phyloP scores from a whole-genome alignment of 345 rosid genomes.

The Luvunga scandens region DNA sequence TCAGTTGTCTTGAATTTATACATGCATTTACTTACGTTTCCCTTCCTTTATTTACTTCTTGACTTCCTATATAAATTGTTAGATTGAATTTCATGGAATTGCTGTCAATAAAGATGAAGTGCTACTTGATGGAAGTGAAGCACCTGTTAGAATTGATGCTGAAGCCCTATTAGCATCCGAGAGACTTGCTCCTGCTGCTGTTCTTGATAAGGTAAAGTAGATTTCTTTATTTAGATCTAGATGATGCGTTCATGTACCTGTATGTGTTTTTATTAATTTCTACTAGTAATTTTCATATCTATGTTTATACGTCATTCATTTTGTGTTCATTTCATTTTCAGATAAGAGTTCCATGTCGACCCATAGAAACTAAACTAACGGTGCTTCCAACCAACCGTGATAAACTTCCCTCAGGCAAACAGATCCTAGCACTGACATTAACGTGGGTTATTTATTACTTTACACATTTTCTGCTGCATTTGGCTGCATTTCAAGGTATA shows the following conservation, averaged over 20 bases:
- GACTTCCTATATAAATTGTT: slow-evolving; percentile 3
- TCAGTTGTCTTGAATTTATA: too few relatives aligned
- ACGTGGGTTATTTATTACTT: slow-evolving; percentile 50
- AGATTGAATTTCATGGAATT: slow-evolving; percentile 91
- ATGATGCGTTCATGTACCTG: not conserved
- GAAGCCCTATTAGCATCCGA: slow-evolving; percentile 79
- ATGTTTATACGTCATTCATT: not conserved
- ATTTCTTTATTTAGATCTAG: not conserved
- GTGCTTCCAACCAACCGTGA: slow-evolving; percentile 73
- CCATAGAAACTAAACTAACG: slow-evolving; percentile 68
- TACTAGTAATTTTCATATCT: not conserved
- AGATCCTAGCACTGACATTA: slow-evolving; percentile 77
- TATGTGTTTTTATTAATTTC: slow-evolving; percentile 15
- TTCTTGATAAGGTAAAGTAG: slow-evolving; percentile 67
- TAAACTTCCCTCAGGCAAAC: slow-evolving; percentile 89
- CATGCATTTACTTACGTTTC: not conserved
- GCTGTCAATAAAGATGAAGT: slow-evolving; percentile 68
- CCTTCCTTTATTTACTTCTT: slow-evolving; percentile 6
- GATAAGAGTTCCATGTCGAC: slow-evolving; percentile 86
- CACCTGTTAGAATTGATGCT: slow-evolving; percentile 80
- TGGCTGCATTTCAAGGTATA: slow-evolving; percentile 18
- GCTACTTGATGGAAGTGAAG: slow-evolving; percentile 94
- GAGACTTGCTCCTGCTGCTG: slow-evolving; percentile 69
- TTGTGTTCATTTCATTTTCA: slow-evolving; percentile 27
- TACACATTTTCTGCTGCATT: slow-evolving; percentile 7